Conservation (phyloP, 371 early-diverging fungal species). For the Catenaria anguillulae region DNA sequence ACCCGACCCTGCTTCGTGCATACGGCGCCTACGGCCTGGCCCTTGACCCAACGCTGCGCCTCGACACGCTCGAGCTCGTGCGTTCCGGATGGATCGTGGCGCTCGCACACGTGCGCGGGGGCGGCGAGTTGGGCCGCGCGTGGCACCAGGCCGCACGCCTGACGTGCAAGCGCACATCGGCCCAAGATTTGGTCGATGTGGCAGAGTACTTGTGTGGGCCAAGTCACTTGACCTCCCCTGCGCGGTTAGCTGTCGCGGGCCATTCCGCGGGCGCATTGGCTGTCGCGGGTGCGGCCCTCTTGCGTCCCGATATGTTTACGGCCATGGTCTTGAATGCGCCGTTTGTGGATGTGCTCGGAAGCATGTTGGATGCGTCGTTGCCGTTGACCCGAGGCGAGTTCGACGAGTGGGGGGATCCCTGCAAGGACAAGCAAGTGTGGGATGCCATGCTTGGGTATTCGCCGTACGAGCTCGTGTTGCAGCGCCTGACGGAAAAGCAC, state of each 20-base stretch:
- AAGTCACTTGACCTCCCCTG: no score
- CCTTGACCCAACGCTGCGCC: constrained; percentile 59
- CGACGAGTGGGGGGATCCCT: constrained; percentile 45
- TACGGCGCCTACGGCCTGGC: constrained; percentile 78
- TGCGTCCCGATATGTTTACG: constrained; percentile 43
- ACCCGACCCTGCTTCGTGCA: constrained; percentile 53
- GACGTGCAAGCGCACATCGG: constrained; percentile 48
- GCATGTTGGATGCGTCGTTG: constrained; percentile 56
- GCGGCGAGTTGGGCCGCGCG: constrained; percentile 54
- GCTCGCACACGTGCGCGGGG: constrained; percentile 74
- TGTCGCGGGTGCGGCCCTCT: constrained; percentile 13
- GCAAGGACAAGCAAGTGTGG: constrained; percentile 11
- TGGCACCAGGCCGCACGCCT: constrained; percentile 65
- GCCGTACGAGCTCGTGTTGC: constrained; percentile 43
- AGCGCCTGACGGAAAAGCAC: background rate
- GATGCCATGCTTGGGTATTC: constrained; percentile 53
- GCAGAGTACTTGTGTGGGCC: constrained; percentile 45
- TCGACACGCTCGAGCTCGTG: constrained; percentile 60
- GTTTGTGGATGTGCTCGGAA: constrained; percentile 65
- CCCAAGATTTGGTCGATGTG: constrained; percentile 51
- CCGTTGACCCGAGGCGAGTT: constrained; percentile 65
- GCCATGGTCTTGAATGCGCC: constrained; percentile 67
- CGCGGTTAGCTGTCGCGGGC: constrained; percentile 44
- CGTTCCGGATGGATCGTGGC: constrained; percentile 69
- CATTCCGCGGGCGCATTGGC: constrained; percentile 66